phyloP scores from a whole-genome alignment of 371 early-diverging fungal genomes.

The Rhizopus stolonifer region DNA sequence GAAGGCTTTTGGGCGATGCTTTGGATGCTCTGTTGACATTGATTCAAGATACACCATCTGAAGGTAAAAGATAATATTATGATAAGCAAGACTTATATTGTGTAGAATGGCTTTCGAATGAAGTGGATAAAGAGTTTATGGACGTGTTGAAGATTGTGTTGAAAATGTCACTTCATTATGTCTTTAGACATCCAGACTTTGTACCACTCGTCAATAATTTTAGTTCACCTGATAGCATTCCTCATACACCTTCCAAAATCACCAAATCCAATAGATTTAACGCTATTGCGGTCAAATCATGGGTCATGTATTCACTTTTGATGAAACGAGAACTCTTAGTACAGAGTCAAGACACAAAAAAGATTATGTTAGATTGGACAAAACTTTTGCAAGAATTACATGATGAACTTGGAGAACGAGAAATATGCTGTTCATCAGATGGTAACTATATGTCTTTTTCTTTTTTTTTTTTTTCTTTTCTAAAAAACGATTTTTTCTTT shows the following conservation, averaged over 20 bases:
- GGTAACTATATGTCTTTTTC: too few relatives aligned
- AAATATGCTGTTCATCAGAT: slow-evolving; percentile 58
- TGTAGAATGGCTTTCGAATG: slow-evolving; percentile 12
- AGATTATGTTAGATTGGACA: slow-evolving; percentile 17
- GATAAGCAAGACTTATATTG: neutral
- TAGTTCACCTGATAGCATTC: slow-evolving; percentile 22
- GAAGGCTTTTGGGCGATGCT: slow-evolving; percentile 17
- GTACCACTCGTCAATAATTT: slow-evolving; percentile 48
- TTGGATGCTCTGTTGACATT: slow-evolving; percentile 11
- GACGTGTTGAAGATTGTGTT: slow-evolving; percentile 1
- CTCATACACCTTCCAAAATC: slow-evolving; percentile 33
- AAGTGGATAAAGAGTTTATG: neutral
- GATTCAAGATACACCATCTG: slow-evolving; percentile 1
- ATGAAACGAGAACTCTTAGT: slow-evolving; percentile 2
- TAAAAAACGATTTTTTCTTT: neutral
- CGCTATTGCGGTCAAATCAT: slow-evolving; percentile 25
- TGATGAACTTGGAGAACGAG: slow-evolving; percentile 66
- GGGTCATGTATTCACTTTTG: slow-evolving; percentile 34
- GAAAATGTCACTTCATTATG: slow-evolving; percentile 34
- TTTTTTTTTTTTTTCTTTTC: too few relatives aligned
- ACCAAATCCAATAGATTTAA: slow-evolving; percentile 37
- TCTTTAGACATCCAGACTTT: slow-evolving; percentile 49
- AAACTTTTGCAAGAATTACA: slow-evolving; percentile 56
- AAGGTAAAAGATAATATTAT: too few relatives aligned
- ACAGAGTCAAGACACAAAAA: neutral